Base-by-base conservation (phyloP, 1,284 basidiomycete genomes). In the Malassezia arunalokei region DNA sequence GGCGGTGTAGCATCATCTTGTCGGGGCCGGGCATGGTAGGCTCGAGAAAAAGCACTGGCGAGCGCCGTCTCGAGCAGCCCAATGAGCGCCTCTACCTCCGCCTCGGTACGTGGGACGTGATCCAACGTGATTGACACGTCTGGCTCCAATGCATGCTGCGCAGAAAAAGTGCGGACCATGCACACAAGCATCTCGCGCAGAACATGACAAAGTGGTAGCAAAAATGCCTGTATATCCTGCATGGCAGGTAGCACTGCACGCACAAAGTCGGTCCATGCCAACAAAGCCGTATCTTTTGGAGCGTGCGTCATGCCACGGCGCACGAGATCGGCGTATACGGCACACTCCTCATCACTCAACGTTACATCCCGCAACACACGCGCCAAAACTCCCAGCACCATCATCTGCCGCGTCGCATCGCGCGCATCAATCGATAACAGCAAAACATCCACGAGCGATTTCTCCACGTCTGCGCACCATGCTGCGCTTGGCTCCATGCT, bases 361-460 rank as follows among this genome's bases (percentile, higher is more conserved):
- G 44, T 43, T 3, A n/a, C 40, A 15, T 35, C 11, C 14, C 35
- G 24, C 3, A 24, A 29, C 20, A 39, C n/a, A 5, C 32, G 46
- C 29, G 54, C 55, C 2, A 56, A 40, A 15, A 69, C 47, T 62
- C 90, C 88, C 1, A 98, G 80, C 51, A 95, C 80, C 68, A 90
- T 91, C 77, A 88, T 90, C 45, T 72, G 68, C 11, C 55, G 35
- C 7, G 43, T 15, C 1, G 50, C 43, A 29, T 47, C 43, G 32
- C 50, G 49, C 8, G 50, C 41, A 59, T 88, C 83, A 15, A 94
- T 77, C 29, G 80, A 83, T 44, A 81, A 76, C 62, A 83, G 86
- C 2, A 95, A 78, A 65, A 87, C 85, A 44, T 80, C 79, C 40
- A 89, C 77, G 33, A 94, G 77, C 0, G 79, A 78, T 0, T 80